phyloP scores from a whole-genome alignment of 2,329 filamentous ascomycete genomes.

The Rhytidhysteron rufulum region DNA sequence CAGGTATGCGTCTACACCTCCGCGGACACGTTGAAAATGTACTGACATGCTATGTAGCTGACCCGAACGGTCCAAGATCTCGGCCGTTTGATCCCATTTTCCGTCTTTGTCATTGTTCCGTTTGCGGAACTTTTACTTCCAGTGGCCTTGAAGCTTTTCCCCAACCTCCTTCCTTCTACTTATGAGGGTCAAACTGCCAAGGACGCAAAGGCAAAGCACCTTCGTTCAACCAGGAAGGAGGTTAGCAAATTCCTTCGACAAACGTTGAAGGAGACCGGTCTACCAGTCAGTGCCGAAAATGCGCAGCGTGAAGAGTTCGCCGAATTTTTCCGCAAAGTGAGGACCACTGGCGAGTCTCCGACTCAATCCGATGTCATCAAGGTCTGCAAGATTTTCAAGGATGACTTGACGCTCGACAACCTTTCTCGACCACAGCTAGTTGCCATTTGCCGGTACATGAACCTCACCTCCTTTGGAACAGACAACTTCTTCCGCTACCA shows the following conservation, averaged over 20 bases:
- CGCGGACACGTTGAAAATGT: neutral
- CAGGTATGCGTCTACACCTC: slow-evolving; percentile 52
- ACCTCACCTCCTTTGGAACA: slow-evolving; percentile 92
- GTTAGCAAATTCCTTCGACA: slow-evolving; percentile 86
- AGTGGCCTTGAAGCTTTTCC: slow-evolving; percentile 89
- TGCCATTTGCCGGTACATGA: slow-evolving; percentile 98
- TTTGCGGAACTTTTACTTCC: slow-evolving; percentile 92
- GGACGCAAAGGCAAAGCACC: slow-evolving; percentile 77
- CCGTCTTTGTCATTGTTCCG: slow-evolving; percentile 93
- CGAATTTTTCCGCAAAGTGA: slow-evolving; percentile 93
- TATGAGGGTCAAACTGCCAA: slow-evolving; percentile 90
- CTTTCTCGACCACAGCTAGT: slow-evolving; percentile 91
- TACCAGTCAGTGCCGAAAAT: slow-evolving; percentile 78
- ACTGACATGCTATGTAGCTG: slow-evolving; percentile 47
- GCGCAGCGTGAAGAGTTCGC: slow-evolving; percentile 91
- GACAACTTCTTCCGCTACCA: slow-evolving; percentile 98
- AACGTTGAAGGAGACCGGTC: slow-evolving; percentile 87
- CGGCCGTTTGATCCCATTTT: slow-evolving; percentile 88
- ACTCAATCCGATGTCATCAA: slow-evolving; percentile 91
- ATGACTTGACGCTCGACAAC: slow-evolving; percentile 96
- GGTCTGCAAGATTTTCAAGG: slow-evolving; percentile 98
- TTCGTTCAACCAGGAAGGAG: slow-evolving; percentile 86
- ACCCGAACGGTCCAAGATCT: slow-evolving; percentile 92
- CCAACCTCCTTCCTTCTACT: slow-evolving; percentile 94
- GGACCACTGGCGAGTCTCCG: slow-evolving; percentile 80